Percentiles rank a stretch among this genome's conserved stretches.
Conservation (phyloP, 345 rosid genomes). For the Eucalyptus curtisii region DNA sequence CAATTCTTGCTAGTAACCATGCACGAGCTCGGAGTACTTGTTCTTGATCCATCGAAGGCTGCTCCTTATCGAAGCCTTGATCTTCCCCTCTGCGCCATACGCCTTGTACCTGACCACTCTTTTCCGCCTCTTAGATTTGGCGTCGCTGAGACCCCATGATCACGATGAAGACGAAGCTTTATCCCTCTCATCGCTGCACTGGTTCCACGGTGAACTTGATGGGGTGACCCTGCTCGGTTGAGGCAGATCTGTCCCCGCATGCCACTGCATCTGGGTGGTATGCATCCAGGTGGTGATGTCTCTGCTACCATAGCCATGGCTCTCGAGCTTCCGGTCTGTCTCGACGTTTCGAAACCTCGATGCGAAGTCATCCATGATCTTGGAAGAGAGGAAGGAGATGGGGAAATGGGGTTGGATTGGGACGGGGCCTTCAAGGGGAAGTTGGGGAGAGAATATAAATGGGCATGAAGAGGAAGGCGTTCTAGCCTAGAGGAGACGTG, state of each 20-base stretch:
- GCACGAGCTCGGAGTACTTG: constrained; percentile 15
- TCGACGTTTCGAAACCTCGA: background rate
- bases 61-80: constrained; percentile 10
- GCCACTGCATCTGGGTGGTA: background rate
- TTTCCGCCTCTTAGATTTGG: constrained; percentile 25
- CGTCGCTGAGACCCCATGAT: background rate
- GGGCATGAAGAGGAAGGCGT: background rate
- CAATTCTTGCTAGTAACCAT: constrained; percentile 6
- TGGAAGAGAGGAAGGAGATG: background rate
- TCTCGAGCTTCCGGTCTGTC: background rate
- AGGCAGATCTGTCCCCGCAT: background rate
- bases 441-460: background rate
- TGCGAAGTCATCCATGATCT: background rate
- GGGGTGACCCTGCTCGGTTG: background rate
- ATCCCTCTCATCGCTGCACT: background rate
- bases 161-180: background rate
- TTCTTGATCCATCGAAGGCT: constrained; percentile 33
- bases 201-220: background rate
- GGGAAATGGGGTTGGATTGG: too few species aligned
- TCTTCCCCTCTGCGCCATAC: constrained; percentile 12
- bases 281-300: background rate
- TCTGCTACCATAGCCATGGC: background rate
- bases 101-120: constrained; percentile 26
- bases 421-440: background rate
- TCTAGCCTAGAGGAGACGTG: background rate